Percentiles rank a stretch among this genome's conserved stretches.
Evolutionary conservation across 176 grass and related monocot genomes (phyloP).

Genomic region (Paspalum vaginatum): DNA sequence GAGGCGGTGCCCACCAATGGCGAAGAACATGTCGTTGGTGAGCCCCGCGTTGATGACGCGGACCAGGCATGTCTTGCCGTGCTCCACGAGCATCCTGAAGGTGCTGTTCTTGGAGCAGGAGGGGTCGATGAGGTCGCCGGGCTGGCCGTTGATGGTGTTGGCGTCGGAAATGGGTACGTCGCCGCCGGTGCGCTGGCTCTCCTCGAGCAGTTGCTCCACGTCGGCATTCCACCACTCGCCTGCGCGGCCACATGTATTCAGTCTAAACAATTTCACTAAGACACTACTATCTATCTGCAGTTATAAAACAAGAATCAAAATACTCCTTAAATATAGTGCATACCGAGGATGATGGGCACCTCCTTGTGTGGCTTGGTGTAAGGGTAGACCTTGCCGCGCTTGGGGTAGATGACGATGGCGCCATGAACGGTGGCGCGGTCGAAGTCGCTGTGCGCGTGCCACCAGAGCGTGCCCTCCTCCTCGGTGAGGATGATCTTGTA

Average conservation of each 20-base stretch:
- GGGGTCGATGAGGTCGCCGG: slow-evolving; percentile 5
- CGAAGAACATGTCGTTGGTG: slow-evolving; percentile 55
- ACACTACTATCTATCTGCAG: no score
- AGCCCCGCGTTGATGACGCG: slow-evolving; percentile 63
- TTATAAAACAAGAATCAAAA: no score
- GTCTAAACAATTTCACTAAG: no score
- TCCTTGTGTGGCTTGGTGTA: slow-evolving; percentile 36
- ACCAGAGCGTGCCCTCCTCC: not conserved
- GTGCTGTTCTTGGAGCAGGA: slow-evolving; percentile 6
- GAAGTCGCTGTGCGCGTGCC: slow-evolving; percentile 56
- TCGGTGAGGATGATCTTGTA: no score
- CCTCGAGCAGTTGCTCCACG: not conserved
- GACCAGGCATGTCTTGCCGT: slow-evolving; percentile 65
- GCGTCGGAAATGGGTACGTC: slow-evolving; percentile 26
- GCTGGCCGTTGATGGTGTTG: slow-evolving; percentile 63
- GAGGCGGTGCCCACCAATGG: slow-evolving; percentile 55
- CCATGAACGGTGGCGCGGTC: slow-evolving; percentile 51
- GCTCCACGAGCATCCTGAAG: slow-evolving; percentile 42
- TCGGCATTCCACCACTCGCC: slow-evolving; percentile 49
- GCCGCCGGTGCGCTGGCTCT: slow-evolving; percentile 26
- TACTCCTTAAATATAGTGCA: no score
- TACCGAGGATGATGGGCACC: slow-evolving; percentile 49
- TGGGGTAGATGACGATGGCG: slow-evolving; percentile 53
- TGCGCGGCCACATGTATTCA: not conserved
- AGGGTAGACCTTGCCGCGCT: slow-evolving; percentile 24